Conservation (phyloP, 495 filamentous ascomycete genomes). For the Daldinia caldariorum region DNA sequence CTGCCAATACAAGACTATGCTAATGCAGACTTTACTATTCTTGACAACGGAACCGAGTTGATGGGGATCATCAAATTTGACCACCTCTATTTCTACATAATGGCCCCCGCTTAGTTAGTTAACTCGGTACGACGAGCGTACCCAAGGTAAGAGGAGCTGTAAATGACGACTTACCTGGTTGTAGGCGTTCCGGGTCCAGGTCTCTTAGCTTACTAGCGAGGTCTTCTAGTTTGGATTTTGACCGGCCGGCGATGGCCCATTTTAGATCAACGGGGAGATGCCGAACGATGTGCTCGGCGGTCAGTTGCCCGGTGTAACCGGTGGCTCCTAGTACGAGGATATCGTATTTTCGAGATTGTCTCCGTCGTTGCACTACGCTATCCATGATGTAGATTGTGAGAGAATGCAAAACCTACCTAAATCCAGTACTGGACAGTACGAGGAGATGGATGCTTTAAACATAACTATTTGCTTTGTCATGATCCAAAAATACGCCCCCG, state of each 20-base stretch:
- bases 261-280: constrained; percentile 73
- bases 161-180: constrained; percentile 64
- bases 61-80: constrained; percentile 56
- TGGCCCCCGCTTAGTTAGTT: constrained; percentile 3
- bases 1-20: constrained; percentile 75
- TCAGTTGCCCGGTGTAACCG: constrained; percentile 79
- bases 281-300: constrained; percentile 72
- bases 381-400: constrained; percentile 11
- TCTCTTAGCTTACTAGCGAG: constrained; percentile 68
- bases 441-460: neutral
- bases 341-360: constrained; percentile 27
- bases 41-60: constrained; percentile 67
- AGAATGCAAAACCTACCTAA: neutral
- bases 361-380: constrained; percentile 4
- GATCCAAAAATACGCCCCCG: neutral
- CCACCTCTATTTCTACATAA: constrained; percentile 26
- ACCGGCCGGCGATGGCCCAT: constrained; percentile 86
- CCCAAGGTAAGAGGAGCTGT: neutral
- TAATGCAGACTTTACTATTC: constrained; percentile 74
- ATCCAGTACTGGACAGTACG: neutral
- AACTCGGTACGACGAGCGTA: neutral
- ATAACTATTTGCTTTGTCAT: neutral
- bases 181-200: constrained; percentile 68
- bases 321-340: constrained; percentile 65
- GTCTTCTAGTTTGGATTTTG: constrained; percentile 67